Evolutionary conservation across 306 rosid genomes (phyloP).

Genomic region (Medicago lupulina): DNA sequence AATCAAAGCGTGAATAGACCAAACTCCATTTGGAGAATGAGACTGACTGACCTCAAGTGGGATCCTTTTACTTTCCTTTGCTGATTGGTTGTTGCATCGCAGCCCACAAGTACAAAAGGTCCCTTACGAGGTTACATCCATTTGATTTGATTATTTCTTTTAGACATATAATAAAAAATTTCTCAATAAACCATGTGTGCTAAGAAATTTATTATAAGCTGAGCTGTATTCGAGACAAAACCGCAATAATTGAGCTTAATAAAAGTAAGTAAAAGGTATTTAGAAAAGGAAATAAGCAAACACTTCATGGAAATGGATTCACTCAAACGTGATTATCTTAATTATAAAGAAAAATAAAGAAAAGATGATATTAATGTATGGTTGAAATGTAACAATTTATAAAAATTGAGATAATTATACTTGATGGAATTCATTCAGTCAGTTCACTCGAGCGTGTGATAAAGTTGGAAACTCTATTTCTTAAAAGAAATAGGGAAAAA

Average conservation of each 20-base stretch:
- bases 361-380: too few species aligned
- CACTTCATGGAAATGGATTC: too few species aligned
- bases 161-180: neutral
- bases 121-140: slow-evolving; percentile 22
- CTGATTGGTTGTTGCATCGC: slow-evolving; percentile 45
- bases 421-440: too few species aligned
- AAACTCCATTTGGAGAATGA: slow-evolving; percentile 47
- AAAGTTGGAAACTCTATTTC: too few species aligned
- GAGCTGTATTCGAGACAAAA: neutral
- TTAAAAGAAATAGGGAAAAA: too few species aligned
- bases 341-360: too few species aligned
- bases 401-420: too few species aligned
- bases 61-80: slow-evolving; percentile 40
- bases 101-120: slow-evolving; percentile 24
- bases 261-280: neutral
- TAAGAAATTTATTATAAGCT: neutral
- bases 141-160: slow-evolving; percentile 24
- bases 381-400: too few species aligned
- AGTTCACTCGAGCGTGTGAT: too few species aligned
- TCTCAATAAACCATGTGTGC: neutral
- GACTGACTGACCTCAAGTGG: neutral
- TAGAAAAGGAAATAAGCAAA: too few species aligned
- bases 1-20: slow-evolving; percentile 57
- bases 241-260: slow-evolving; percentile 33
- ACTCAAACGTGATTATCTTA: too few species aligned